phyloP scores from a whole-genome alignment of 768 basidiomycete genomes.

The Cystofilobasidium ferigula region DNA sequence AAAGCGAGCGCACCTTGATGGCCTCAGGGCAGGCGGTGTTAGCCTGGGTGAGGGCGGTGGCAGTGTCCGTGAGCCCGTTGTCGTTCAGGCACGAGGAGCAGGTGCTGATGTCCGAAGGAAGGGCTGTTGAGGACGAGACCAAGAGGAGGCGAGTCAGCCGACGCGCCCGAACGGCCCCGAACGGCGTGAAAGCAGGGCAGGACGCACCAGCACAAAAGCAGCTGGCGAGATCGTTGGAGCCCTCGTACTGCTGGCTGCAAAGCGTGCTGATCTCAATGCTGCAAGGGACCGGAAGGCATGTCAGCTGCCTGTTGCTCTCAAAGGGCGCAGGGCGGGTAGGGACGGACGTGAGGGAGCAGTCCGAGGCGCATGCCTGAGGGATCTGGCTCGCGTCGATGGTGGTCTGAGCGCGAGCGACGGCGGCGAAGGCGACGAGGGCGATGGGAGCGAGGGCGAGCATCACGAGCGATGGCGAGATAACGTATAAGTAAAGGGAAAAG shows the following conservation, averaged over 20 bases:
- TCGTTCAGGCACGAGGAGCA: slow-evolving; percentile 34
- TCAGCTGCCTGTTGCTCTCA: too few relatives aligned
- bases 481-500: background rate
- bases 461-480: background rate
- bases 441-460: slow-evolving; percentile 1
- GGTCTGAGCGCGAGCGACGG: background rate
- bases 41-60: slow-evolving; percentile 25
- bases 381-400: background rate
- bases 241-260: slow-evolving; percentile 31
- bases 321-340: background rate
- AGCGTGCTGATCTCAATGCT: slow-evolving; percentile 31
- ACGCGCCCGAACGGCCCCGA: too few relatives aligned
- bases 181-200: too few relatives aligned
- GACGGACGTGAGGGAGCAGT: background rate
- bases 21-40: slow-evolving; percentile 30
- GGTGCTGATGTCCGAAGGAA: slow-evolving; percentile 32
- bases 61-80: slow-evolving; percentile 26
- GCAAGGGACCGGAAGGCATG: background rate
- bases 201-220: slow-evolving; percentile 34
- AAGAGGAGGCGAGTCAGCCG: background rate
- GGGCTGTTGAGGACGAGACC: slow-evolving; percentile 11
- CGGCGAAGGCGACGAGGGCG: slow-evolving; percentile 1
- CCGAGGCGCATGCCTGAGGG: background rate
- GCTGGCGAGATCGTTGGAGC: slow-evolving; percentile 29
- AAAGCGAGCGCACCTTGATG: slow-evolving; percentile 28